phyloP scores from a whole-genome alignment of 768 basidiomycete species.

The Chiua virens region DNA sequence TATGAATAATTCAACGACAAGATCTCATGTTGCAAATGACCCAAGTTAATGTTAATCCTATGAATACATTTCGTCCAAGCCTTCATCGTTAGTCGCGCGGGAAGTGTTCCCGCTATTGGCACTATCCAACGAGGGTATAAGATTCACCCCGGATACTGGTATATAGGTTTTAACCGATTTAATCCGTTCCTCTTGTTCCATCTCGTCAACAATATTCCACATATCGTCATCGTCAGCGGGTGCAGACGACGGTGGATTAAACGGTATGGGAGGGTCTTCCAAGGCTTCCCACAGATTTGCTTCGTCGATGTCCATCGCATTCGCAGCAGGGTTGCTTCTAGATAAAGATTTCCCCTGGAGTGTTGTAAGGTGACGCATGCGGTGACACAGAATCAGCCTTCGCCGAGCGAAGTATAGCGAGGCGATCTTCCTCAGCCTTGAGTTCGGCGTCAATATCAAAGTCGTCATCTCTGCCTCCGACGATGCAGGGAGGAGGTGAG shows the following conservation, averaged over 20 bases:
- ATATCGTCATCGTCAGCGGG: conserved; percentile 60
- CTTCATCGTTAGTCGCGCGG: conserved; percentile 46
- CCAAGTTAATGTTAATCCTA: conserved; percentile 16
- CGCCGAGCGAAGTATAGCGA: conserved; percentile 21
- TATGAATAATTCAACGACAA: too few species aligned
- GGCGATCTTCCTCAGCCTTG: conserved; percentile 42
- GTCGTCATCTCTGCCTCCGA: conserved; percentile 45
- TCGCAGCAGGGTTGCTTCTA: conserved; percentile 3
- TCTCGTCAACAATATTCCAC: conserved; percentile 67
- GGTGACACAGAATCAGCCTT: conserved; percentile 1
- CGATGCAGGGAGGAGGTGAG: conserved; percentile 38
- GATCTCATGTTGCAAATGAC: too few species aligned
- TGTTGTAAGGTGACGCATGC: not conserved
- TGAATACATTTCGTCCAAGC: conserved; percentile 68
- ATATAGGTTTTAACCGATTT: conserved; percentile 10
- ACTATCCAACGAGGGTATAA: conserved; percentile 13
- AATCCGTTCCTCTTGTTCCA: conserved; percentile 36
- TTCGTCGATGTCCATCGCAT: conserved; percentile 37
- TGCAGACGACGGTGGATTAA: conserved; percentile 7
- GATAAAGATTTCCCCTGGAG: conserved; percentile 9
- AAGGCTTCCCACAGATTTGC: conserved; percentile 37
- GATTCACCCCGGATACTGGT: conserved; percentile 25
- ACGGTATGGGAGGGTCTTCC: conserved; percentile 3
- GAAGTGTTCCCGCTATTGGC: conserved; percentile 6
- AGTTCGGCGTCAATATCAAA: conserved; percentile 55